Evolutionary conservation across 2,329 filamentous ascomycete genomes (phyloP).

Genomic region (Xylariaceae sp.): DNA sequence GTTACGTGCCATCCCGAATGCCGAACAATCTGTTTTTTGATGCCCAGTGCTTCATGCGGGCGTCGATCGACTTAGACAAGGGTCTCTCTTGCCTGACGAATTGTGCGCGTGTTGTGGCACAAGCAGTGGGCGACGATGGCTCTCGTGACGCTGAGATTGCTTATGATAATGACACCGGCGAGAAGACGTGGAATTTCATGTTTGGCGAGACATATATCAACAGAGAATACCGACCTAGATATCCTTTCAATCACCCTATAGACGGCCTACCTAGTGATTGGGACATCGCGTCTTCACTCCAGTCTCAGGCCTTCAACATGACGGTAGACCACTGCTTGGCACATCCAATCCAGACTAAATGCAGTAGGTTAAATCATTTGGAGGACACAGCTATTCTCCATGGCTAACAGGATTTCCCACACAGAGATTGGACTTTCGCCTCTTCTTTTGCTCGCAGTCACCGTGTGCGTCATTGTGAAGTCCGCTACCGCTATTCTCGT

Average conservation of each 20-base stretch:
- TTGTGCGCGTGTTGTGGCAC: background rate
- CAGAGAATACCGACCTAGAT: background rate
- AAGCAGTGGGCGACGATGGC: background rate
- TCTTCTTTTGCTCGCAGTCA: background rate
- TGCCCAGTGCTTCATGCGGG: background rate
- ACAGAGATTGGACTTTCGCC: background rate
- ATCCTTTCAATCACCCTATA: background rate
- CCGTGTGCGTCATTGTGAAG: background rate
- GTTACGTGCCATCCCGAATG: background rate
- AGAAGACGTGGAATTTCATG: background rate
- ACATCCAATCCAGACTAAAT: slow-evolving; percentile 5
- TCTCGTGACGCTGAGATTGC: background rate
- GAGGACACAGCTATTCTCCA: background rate
- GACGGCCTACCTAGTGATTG: background rate
- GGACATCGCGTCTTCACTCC: background rate
- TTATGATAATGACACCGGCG: background rate
- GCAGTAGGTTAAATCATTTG: background rate
- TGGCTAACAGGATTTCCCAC: background rate
- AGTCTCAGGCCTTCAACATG: slow-evolving; percentile 2
- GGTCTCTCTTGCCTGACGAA: background rate
- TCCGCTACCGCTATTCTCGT: background rate
- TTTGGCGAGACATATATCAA: background rate
- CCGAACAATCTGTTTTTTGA: background rate
- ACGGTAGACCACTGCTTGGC: slow-evolving; percentile 9
- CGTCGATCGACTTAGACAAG: background rate